A percentile compares a stretch with the other conserved stretches of the same genome.
Conservation (phyloP, 129 eudicot genomes). For the Smallanthus sonchifolius region DNA sequence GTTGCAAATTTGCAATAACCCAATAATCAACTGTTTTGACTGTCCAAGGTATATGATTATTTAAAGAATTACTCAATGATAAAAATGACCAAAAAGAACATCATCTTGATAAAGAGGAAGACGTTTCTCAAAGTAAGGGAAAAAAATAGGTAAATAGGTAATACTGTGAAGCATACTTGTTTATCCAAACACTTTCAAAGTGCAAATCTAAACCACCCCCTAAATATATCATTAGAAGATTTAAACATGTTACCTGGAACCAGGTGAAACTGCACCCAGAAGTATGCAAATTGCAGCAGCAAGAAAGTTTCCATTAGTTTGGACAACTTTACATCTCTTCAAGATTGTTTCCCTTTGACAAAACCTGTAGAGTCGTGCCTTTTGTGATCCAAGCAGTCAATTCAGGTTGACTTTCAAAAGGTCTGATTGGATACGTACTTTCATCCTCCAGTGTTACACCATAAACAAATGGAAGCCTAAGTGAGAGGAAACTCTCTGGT, state of each 20-base stretch:
- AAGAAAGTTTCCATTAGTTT: slow-evolving; percentile 11
- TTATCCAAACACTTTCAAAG: background rate
- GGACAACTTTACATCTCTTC: slow-evolving; percentile 22
- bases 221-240: background rate
- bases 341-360: slow-evolving; percentile 44
- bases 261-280: slow-evolving; percentile 16
- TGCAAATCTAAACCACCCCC: background rate
- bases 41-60: background rate
- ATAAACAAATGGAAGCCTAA: slow-evolving; percentile 89
- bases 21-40: background rate
- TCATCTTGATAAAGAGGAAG: background rate
- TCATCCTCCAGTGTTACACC: slow-evolving; percentile 66
- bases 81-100: background rate
- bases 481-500: slow-evolving; percentile 91
- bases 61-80: background rate
- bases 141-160: background rate
- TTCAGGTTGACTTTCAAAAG: slow-evolving; percentile 77
- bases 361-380: slow-evolving; percentile 60
- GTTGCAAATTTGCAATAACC: background rate
- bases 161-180: background rate
- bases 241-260: slow-evolving; percentile 31
- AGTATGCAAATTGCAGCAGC: slow-evolving; percentile 20
- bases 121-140: background rate
- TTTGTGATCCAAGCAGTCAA: slow-evolving; percentile 71
- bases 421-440: slow-evolving; percentile 57